Conservation (phyloP, 768 basidiomycete genomes). For the Pluteus cervinus region DNA sequence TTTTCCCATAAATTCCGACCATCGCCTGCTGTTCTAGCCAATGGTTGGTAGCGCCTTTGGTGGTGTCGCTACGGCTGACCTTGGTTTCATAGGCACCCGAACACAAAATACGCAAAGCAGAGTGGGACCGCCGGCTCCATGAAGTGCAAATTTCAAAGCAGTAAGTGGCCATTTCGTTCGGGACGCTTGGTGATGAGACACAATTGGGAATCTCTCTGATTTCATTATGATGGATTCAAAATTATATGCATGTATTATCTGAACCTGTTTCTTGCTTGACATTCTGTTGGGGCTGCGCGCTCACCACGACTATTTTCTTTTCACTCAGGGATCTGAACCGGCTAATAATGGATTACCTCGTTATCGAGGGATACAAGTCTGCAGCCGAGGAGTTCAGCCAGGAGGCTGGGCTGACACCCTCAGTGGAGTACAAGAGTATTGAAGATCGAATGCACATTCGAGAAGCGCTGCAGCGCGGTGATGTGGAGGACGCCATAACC, state of each 20-base stretch:
- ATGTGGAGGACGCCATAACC: conserved; percentile 94
- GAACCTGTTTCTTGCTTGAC: conserved; percentile 33
- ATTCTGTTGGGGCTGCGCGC: conserved; percentile 7
- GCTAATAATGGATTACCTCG: conserved; percentile 95
- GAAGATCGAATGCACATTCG: conserved; percentile 93
- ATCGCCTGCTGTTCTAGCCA: conserved; percentile 14
- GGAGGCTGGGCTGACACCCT: conserved; percentile 72
- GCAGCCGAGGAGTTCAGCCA: conserved; percentile 93
- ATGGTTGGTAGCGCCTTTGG: conserved; percentile 28
- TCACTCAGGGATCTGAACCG: conserved; percentile 88
- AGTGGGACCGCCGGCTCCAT: conserved; percentile 82
- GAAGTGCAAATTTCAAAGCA: conserved; percentile 81
- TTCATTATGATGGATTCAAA: conserved; percentile 56
- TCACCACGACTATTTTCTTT: conserved; percentile 15
- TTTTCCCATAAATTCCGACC: conserved; percentile 22
- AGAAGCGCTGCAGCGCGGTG: conserved; percentile 88
- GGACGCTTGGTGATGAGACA: conserved; percentile 50
- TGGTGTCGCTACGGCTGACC: conserved; percentile 3
- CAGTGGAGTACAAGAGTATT: conserved; percentile 88
- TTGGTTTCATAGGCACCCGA: conserved; percentile 38
- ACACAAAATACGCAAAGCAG: conserved; percentile 61
- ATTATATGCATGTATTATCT: conserved; percentile 86
- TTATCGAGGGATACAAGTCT: conserved; percentile 95
- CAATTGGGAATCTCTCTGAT: conserved; percentile 99
- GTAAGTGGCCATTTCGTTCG: conserved; percentile 50